A percentile compares a stretch with the other conserved stretches of the same genome.
Conservation (phyloP, 1,284 basidiomycete genomes). For the Heterobasidion irregulare region DNA sequence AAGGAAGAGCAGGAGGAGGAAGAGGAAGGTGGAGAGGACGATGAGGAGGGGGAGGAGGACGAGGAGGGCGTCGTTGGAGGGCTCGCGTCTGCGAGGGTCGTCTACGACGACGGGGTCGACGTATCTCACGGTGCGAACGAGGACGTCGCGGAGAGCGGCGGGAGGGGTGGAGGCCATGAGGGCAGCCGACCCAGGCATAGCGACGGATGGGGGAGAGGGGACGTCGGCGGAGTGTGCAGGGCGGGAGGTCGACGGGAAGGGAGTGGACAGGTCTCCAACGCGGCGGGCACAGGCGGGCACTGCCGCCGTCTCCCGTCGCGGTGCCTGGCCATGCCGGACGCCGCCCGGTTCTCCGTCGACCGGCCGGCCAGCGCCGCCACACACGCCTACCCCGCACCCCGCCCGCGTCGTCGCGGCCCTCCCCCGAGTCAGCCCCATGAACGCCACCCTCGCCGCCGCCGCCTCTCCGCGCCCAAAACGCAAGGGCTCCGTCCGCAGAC, state of each 20-base stretch:
- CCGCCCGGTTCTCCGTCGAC: too few species aligned
- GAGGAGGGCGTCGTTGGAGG: constrained; percentile 20
- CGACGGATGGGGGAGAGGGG: background rate
- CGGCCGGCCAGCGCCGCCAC: background rate
- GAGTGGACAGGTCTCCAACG: background rate
- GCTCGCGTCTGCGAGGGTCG: constrained; percentile 12
- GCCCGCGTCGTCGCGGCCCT: too few species aligned
- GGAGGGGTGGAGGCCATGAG: background rate
- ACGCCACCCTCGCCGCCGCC: constrained; percentile 23
- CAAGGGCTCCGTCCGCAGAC: constrained; percentile 34
- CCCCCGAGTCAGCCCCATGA: background rate
- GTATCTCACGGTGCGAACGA: background rate
- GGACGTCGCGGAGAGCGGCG: background rate
- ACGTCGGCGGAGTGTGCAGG: background rate
- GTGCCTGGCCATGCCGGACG: background rate
- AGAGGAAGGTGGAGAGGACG: constrained; percentile 86
- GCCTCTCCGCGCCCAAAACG: constrained; percentile 27
- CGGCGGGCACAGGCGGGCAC: background rate
- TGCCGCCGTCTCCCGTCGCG: background rate
- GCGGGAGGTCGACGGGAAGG: background rate
- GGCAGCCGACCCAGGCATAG: background rate
- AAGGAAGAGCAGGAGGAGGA: constrained; percentile 86
- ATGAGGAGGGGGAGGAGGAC: constrained; percentile 88
- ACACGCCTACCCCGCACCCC: constrained; percentile 1
- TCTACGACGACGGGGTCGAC: background rate